phyloP scores from a whole-genome alignment of 176 grass and related monocot species.

The Oryza australiensis region DNA sequence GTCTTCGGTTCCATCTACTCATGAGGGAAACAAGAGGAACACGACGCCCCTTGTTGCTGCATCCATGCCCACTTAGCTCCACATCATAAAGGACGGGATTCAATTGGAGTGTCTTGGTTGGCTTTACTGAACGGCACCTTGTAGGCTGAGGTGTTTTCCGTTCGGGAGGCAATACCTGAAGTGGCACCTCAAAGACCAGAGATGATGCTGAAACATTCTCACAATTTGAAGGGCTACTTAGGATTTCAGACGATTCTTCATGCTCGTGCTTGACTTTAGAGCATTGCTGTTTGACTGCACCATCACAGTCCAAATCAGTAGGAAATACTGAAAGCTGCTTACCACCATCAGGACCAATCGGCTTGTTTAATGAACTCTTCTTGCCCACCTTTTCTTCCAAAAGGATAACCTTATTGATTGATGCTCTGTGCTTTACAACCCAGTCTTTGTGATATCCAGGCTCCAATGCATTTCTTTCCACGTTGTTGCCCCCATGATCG shows the following conservation, averaged over 20 bases:
- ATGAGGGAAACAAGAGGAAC: slow-evolving; percentile 90
- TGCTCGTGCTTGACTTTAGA: background rate
- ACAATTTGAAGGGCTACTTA: slow-evolving; percentile 20
- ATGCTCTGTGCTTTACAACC: slow-evolving; percentile 29
- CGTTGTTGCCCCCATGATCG: slow-evolving; percentile 17
- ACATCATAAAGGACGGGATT: slow-evolving; percentile 60
- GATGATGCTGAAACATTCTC: slow-evolving; percentile 36
- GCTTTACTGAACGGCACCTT: slow-evolving; percentile 35
- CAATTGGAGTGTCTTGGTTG: slow-evolving; percentile 58
- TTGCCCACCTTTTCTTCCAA: slow-evolving; percentile 34
- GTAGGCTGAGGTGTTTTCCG: background rate
- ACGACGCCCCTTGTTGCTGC: slow-evolving; percentile 52
- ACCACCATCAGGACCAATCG: slow-evolving; percentile 5
- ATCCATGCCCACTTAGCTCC: slow-evolving; percentile 57
- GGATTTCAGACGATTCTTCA: slow-evolving; percentile 34
- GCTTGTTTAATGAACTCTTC: slow-evolving; percentile 17
- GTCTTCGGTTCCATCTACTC: slow-evolving; percentile 76
- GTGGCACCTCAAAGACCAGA: slow-evolving; percentile 33
- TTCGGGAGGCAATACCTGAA: slow-evolving; percentile 23
- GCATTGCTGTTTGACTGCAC: slow-evolving; percentile 9
- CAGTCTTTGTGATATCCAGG: slow-evolving; percentile 23
- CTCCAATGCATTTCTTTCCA: slow-evolving; percentile 10
- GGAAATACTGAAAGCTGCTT: slow-evolving; percentile 14
- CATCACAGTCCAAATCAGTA: slow-evolving; percentile 19
- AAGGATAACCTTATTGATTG: slow-evolving; percentile 33